These are phyloP conservation scores for Guyanaporus albipodus DNA, from an alignment of 768 basidiomycete species.

Conservation along the genomic window DNA sequence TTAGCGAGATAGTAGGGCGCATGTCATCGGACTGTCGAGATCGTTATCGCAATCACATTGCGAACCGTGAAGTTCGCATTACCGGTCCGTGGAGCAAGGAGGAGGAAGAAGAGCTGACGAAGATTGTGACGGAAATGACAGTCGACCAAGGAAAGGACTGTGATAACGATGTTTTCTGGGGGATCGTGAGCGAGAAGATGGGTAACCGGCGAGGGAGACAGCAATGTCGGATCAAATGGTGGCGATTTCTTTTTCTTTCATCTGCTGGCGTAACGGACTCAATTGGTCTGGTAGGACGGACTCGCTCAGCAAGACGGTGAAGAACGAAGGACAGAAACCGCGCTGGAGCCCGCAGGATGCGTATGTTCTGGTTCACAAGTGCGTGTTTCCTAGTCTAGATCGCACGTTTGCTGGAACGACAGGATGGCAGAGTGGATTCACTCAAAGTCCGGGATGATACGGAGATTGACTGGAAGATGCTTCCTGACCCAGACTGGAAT, in stretches of 20 bases:
- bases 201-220: slow-evolving; percentile 70
- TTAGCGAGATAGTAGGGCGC: slow-evolving; percentile 65
- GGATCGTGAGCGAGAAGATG: slow-evolving; percentile 72
- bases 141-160: slow-evolving; percentile 65
- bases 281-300: slow-evolving; percentile 55
- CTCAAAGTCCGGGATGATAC: slow-evolving; percentile 73
- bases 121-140: slow-evolving; percentile 74
- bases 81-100: slow-evolving; percentile 74
- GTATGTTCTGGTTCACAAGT: slow-evolving; percentile 82
- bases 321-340: slow-evolving; percentile 65
- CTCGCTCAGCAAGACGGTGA: slow-evolving; percentile 64
- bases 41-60: slow-evolving; percentile 79
- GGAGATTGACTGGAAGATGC: slow-evolving; percentile 80
- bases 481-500: slow-evolving; percentile 75
- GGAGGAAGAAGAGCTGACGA: slow-evolving; percentile 71
- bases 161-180: slow-evolving; percentile 84
- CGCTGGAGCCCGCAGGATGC: slow-evolving; percentile 77
- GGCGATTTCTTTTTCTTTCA: slow-evolving; percentile 11
- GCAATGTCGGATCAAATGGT: slow-evolving; percentile 90
- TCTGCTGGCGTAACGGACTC: not conserved
- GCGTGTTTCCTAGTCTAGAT: slow-evolving; percentile 1
- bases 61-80: slow-evolving; percentile 59
- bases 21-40: slow-evolving; percentile 81
- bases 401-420: not conserved
- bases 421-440: slow-evolving; percentile 57